Percentiles rank a stretch among this genome's conserved stretches.
phyloP scores from a whole-genome alignment of 2,329 filamentous ascomycete genomes.

The Cordyceps fumosorosea region DNA sequence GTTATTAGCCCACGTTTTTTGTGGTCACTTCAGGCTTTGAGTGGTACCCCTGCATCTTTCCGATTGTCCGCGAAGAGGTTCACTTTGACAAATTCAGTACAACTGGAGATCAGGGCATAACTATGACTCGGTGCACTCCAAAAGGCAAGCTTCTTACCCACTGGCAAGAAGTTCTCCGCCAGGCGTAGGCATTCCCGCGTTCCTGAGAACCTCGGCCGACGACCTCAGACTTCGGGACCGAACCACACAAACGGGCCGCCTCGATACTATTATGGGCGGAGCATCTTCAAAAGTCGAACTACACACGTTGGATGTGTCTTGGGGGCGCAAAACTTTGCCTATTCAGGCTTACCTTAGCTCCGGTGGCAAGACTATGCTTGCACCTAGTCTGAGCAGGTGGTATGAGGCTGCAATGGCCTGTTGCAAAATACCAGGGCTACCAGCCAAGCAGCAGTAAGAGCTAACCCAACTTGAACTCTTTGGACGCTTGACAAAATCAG shows the following conservation, averaged over 20 bases:
- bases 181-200: not conserved
- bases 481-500: not conserved
- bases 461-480: not conserved
- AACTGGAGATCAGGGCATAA: not conserved
- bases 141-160: not conserved
- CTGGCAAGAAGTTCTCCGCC: not conserved
- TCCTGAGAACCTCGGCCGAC: not conserved
- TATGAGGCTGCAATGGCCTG: not conserved
- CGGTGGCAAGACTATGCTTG: not conserved
- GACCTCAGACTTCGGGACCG: not conserved
- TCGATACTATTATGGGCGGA: not conserved
- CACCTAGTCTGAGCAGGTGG: not conserved
- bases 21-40: not conserved
- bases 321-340: not conserved
- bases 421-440: not conserved
- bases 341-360: not conserved
- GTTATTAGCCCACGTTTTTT: not conserved
- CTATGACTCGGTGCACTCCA: not conserved
- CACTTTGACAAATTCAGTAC: not conserved
- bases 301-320: not conserved
- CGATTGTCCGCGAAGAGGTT: not conserved
- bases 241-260: not conserved
- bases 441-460: not conserved
- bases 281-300: not conserved
- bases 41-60: not conserved